Evolutionary conservation across 2,329 filamentous ascomycete species (phyloP).

Genomic region (Bipolaris zeicola): DNA sequence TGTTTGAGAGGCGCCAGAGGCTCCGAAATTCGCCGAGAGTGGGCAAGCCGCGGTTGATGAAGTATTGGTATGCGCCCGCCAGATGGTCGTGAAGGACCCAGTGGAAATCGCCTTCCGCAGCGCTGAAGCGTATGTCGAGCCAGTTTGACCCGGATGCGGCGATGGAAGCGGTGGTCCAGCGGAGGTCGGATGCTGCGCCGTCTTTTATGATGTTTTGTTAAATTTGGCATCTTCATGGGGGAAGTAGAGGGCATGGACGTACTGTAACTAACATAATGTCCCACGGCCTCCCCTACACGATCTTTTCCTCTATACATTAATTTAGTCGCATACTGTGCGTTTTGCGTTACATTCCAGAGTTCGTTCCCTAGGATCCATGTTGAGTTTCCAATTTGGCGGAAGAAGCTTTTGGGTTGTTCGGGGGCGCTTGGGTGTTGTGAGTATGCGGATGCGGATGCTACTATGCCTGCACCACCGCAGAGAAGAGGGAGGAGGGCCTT

Average conservation of each 20-base stretch:
- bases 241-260: constrained; percentile 12
- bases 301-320: constrained; percentile 52
- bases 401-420: constrained; percentile 39
- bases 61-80: constrained; percentile 62
- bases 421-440: constrained; percentile 22
- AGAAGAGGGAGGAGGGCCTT: constrained; percentile 1
- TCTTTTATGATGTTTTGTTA: constrained; percentile 39
- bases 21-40: constrained; percentile 58
- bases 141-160: constrained; percentile 50
- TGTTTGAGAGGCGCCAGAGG: constrained; percentile 58
- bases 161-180: constrained; percentile 56
- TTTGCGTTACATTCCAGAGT: constrained; percentile 52
- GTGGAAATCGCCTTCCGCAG: constrained; percentile 57
- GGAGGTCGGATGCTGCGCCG: constrained; percentile 54
- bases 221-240: too few species aligned
- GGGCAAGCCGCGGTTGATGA: constrained; percentile 58
- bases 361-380: constrained; percentile 50
- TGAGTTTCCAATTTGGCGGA: constrained; percentile 41
- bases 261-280: constrained; percentile 56
- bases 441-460: constrained; percentile 16
- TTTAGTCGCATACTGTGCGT: constrained; percentile 47
- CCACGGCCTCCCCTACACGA: constrained; percentile 49
- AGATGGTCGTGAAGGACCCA: constrained; percentile 59
- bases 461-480: constrained; percentile 16
- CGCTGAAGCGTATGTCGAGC: constrained; percentile 57